These are phyloP conservation scores for Geotrichum europaeum DNA, from an alignment of 1,139 yeast genomes.

Conservation along the genomic window DNA sequence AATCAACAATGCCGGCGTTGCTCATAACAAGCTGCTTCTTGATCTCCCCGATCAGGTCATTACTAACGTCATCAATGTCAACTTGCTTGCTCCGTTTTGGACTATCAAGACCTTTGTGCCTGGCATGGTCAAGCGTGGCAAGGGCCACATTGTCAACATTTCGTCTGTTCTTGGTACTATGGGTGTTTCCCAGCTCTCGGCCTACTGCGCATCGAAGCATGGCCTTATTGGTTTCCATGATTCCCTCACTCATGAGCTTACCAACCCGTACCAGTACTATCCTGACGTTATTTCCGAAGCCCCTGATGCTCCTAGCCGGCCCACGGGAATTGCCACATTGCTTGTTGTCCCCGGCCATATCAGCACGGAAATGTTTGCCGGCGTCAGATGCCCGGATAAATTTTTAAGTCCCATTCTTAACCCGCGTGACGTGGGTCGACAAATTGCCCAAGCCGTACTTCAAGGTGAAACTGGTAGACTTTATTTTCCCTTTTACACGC, in stretches of 20 bases:
- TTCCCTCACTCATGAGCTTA: constrained; percentile 63
- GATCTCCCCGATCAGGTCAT: constrained; percentile 33
- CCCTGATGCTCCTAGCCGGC: not conserved
- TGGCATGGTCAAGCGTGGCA: constrained; percentile 18
- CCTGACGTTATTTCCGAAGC: not conserved
- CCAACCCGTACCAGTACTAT: constrained; percentile 13
- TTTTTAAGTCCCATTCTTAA: constrained; percentile 73
- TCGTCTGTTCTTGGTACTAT: constrained; percentile 59
- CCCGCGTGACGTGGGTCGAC: constrained; percentile 54
- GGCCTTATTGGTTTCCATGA: constrained; percentile 78
- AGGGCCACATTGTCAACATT: constrained; percentile 12
- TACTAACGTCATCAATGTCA: constrained; percentile 44
- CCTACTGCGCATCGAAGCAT: constrained; percentile 82
- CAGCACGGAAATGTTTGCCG: constrained; percentile 59
- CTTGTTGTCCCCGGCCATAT: constrained; percentile 81
- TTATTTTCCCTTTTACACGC: constrained; percentile 65
- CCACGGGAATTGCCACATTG: constrained; percentile 56
- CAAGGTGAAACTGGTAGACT: constrained; percentile 63
- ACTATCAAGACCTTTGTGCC: constrained; percentile 43
- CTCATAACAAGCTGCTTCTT: constrained; percentile 45
- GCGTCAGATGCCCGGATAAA: constrained; percentile 61
- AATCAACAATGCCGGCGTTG: constrained; percentile 71
- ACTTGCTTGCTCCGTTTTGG: constrained; percentile 51
- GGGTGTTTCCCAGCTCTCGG: constrained; percentile 61
- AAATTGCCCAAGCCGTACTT: constrained; percentile 49